Evolutionary conservation across 306 rosid species (phyloP), one percentile per base, ranked within the genome.

Genomic region (Castanea mollissima): DNA sequence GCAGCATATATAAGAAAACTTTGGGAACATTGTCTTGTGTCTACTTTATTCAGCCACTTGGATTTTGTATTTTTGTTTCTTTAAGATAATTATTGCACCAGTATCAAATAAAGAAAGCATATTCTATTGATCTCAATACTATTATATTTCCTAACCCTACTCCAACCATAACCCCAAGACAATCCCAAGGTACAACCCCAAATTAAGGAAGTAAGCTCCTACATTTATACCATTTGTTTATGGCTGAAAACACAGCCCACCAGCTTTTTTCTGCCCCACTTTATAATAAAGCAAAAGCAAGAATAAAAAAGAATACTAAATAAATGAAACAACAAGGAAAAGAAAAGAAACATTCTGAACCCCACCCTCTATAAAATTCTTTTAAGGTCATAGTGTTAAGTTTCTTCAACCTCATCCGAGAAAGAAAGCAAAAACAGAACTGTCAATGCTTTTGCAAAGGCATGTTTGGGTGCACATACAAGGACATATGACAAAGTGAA

Each of bases 181-280:
- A 87, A 77, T 85, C 86, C 92, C 83, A 87, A 82, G 84, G 80
- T 76, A 73, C 65, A 83, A 88, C 87, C 93, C 89, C 72, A 87
- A 82, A 87, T 79, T 85, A 80, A 84, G 94, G 92, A 84, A 81
- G 55, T 81, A 65, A 79, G 59, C 85, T 79, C 31, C 77, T 68
- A 72, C 74, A 73, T 49, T 10, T 49, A 49, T 80, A 78, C 76
- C 78, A 90, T 84, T 86, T 77, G 64, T 79, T 87, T 74, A 83
- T 76, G 69, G 76, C 81, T 81, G 83, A 85, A 84, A 79, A 84
- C 83, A 81, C 71, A 76, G 80, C 73, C 79, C 83, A 84, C 87
- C 89, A 83, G 85, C 94, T 89, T 88, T 88, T 92, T 88, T 92
- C 87, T 64, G 74, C 76, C 73, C 88, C 84, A 90, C 91, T 88